Conservation (phyloP, 495 filamentous ascomycete species). For the Neurospora terricola region DNA sequence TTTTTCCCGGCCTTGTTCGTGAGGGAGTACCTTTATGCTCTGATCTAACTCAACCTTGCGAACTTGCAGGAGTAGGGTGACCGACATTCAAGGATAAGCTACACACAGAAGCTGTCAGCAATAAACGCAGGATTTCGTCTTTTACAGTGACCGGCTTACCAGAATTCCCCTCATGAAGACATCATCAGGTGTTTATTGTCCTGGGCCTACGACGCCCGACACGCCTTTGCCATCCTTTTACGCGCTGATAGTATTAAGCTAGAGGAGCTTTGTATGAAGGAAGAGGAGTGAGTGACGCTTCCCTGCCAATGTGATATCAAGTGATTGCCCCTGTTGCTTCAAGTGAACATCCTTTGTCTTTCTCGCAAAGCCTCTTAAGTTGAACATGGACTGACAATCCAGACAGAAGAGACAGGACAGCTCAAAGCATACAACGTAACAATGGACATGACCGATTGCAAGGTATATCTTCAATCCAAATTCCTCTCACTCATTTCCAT, state of each 20-base stretch:
- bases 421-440: no score
- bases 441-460: no score
- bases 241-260: not conserved
- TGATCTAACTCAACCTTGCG: not conserved
- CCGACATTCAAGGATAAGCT: not conserved
- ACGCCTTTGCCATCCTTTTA: not conserved
- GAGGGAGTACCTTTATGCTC: not conserved
- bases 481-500: not conserved
- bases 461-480: not conserved
- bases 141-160: not conserved
- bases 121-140: not conserved
- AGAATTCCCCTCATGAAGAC: not conserved
- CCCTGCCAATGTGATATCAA: not conserved
- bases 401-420: no score
- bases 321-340: no score
- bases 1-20: not conserved
- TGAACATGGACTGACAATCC: not conserved
- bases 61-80: not conserved
- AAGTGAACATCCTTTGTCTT: not conserved
- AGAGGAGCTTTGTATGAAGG: not conserved
- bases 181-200: not conserved
- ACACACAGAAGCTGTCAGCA: not conserved
- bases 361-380: not conserved
- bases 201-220: not conserved
- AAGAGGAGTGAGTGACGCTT: not conserved